Conservation (phyloP, 179 eudicot genomes). For the Patellifolia procumbens region DNA sequence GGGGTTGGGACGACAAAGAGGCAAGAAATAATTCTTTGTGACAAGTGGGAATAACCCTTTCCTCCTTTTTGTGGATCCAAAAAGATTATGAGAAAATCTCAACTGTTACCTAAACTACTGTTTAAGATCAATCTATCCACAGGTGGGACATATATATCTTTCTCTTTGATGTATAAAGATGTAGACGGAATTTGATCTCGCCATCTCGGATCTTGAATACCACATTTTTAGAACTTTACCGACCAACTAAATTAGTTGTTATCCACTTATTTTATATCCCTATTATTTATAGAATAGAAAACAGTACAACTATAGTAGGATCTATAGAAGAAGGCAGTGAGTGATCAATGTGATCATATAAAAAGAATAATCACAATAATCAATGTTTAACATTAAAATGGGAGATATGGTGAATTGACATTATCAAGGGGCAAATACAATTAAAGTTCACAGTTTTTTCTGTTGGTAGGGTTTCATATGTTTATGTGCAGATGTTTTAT, state of each 20-base stretch:
- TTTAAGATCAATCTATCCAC: slow-evolving; percentile 26
- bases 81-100: slow-evolving; percentile 27
- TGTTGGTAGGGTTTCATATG: not conserved
- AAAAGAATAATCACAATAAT: too few species aligned
- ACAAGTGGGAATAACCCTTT: slow-evolving; percentile 31
- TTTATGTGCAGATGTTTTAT: not conserved
- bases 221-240: too few species aligned
- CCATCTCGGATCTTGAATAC: too few species aligned
- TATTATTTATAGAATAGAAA: too few species aligned
- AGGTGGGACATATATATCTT: slow-evolving; percentile 18
- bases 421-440: too few species aligned
- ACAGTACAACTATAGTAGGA: too few species aligned
- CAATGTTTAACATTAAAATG: too few species aligned
- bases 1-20: slow-evolving; percentile 28
- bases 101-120: slow-evolving; percentile 40
- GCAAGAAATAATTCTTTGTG: slow-evolving; percentile 29
- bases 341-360: too few species aligned
- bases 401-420: not conserved
- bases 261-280: too few species aligned
- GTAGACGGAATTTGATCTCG: too few species aligned
- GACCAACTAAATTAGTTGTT: too few species aligned
- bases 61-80: slow-evolving; percentile 36
- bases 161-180: too few species aligned
- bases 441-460: not conserved
- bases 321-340: not conserved